Evolutionary conservation across 164 flowering plant genomes (phyloP), one percentile per base, ranked within the genome.

Genomic region (Chimonanthus praecox): DNA sequence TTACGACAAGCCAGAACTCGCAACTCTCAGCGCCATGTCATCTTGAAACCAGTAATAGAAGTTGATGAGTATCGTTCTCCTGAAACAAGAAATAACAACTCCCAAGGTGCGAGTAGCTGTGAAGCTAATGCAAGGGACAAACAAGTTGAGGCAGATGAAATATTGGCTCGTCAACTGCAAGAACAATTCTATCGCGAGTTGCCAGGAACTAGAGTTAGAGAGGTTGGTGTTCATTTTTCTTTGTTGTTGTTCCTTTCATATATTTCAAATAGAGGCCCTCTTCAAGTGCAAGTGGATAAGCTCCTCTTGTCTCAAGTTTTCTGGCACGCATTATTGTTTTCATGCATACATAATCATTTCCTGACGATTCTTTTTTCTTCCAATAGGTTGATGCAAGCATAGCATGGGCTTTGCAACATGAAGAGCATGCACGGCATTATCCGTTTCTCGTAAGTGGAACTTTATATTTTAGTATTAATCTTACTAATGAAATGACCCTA

Each of bases 121-220:
- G 77, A 78, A 64, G 73, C 82, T 13, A 84, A 82, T 80, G 86
- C 75, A 69, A 85, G 83, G 80, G 88, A 88, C 18, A 81, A 86
- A 80, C 99, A 96, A 80, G 58, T 93, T 49, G 95, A 96, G 81
- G 94, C 89, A 68, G 99, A 96, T 85, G 98, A 92, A 78, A 82
- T 73, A 62, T 75, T 96, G 83, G 99, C 99, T 46, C 90, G 86
- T 76, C 91, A 89, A 80, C 97, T 96, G 20, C 98, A 96, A 80
- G 97, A 96, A 77, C 92, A 93, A 71, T 74, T 93, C 61, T 92
- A 90, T 81, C 84, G 84, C 70, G 99, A 89, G 74, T 50, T 47
- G 61, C 84, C 86, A 21, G 77, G 73, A 68, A 70, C 71, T 78
- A 83, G 77, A 16, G 76, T 64, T 70, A 83, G 61, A 21, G 94